Conservation (phyloP, 805 yeast species). For the Kazachstania bromeliacearum region DNA sequence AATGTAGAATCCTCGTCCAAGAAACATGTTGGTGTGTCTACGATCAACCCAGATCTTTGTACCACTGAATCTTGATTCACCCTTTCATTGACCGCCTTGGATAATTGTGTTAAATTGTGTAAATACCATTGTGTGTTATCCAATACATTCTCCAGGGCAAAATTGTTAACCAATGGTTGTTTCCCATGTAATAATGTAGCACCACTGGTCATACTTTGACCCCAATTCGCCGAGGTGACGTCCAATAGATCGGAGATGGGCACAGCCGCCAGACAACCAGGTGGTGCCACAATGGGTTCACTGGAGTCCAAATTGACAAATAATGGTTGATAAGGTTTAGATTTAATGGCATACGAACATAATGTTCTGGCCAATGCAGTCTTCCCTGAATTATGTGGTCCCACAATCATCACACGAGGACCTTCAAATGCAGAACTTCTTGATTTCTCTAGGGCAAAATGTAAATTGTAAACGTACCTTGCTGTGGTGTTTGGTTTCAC, state of each 20-base stretch:
- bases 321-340: constrained; percentile 54
- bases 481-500: constrained; percentile 57
- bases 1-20: constrained; percentile 12
- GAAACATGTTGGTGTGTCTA: constrained; percentile 25
- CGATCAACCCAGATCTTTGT: constrained; percentile 27
- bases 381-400: constrained; percentile 69
- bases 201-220: constrained; percentile 69
- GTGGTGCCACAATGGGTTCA: constrained; percentile 61
- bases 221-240: constrained; percentile 60
- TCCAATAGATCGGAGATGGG: constrained; percentile 76
- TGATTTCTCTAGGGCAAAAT: constrained; percentile 61
- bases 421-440: constrained; percentile 31
- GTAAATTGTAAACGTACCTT: constrained; percentile 62
- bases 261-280: constrained; percentile 79
- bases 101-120: constrained; percentile 39
- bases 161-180: constrained; percentile 78
- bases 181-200: constrained; percentile 72
- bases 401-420: constrained; percentile 55
- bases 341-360: constrained; percentile 65
- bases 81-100: constrained; percentile 34
- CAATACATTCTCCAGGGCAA: constrained; percentile 53
- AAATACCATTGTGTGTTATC: constrained; percentile 47
- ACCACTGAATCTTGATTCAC: constrained; percentile 21
- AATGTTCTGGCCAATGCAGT: constrained; percentile 62
- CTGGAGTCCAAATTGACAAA: constrained; percentile 72